Percentiles rank a stretch among this genome's conserved stretches.
These are phyloP conservation scores for Myxozyma vanderwaltii DNA, from an alignment of 805 yeast species.

Conservation along the genomic window DNA sequence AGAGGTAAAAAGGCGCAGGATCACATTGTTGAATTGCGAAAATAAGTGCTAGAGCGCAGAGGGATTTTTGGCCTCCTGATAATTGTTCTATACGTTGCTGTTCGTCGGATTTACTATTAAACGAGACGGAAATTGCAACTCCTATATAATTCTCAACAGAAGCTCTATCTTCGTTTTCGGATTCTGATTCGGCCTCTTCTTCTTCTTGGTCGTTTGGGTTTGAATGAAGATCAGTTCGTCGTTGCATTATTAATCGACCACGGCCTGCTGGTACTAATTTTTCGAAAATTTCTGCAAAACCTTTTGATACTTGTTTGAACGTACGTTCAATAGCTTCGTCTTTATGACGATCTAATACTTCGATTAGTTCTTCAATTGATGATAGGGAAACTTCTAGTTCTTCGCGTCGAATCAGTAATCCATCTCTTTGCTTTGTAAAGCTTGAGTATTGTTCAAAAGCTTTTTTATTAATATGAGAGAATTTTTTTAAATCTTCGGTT, in stretches of 20 bases:
- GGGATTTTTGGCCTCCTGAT: slow-evolving; percentile 94
- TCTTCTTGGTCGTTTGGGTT: slow-evolving; percentile 32
- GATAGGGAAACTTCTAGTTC: slow-evolving; percentile 71
- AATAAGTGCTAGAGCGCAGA: slow-evolving; percentile 94
- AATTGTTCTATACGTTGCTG: slow-evolving; percentile 86
- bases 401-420: slow-evolving; percentile 60
- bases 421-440: slow-evolving; percentile 72
- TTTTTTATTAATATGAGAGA: slow-evolving; percentile 80
- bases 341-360: slow-evolving; percentile 71
- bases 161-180: slow-evolving; percentile 18
- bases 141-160: slow-evolving; percentile 68
- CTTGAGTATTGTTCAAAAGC: slow-evolving; percentile 81
- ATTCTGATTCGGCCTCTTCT: slow-evolving; percentile 38
- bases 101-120: slow-evolving; percentile 81
- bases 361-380: slow-evolving; percentile 73
- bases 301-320: slow-evolving; percentile 71
- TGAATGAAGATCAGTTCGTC: slow-evolving; percentile 38
- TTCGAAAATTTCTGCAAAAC: slow-evolving; percentile 74
- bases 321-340: slow-evolving; percentile 79
- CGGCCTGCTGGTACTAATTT: slow-evolving; percentile 80
- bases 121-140: slow-evolving; percentile 83
- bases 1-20: slow-evolving; percentile 94
- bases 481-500: slow-evolving; percentile 60
- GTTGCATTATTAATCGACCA: slow-evolving; percentile 71
- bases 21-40: slow-evolving; percentile 93